A percentile compares a stretch with the other conserved stretches of the same genome.
Evolutionary conservation across 2,329 filamentous ascomycete genomes (phyloP).

Genomic region (Cylindrodendrum hubeiense): DNA sequence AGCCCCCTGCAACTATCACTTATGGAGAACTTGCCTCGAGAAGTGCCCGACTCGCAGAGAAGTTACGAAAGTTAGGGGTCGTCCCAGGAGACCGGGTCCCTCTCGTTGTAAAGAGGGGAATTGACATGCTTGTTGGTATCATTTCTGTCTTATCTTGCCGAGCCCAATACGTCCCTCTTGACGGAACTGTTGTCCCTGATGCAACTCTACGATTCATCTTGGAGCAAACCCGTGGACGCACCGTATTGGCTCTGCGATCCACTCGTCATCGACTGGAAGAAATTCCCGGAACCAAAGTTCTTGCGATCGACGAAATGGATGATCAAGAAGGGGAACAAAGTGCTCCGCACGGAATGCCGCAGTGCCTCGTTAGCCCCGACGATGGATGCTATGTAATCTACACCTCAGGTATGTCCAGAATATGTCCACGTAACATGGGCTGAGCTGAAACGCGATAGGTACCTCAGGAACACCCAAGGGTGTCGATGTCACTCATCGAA

Average conservation of each 20-base stretch:
- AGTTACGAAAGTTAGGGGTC: conserved; percentile 55
- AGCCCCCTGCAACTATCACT: conserved; percentile 51
- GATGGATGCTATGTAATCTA: conserved; percentile 64
- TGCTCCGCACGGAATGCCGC: neutral
- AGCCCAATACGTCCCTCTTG: conserved; percentile 70
- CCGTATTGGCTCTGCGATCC: conserved; percentile 59
- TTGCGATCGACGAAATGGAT: conserved; percentile 46
- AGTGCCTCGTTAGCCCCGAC: conserved; percentile 30
- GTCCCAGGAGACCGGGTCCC: conserved; percentile 62
- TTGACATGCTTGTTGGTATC: conserved; percentile 69
- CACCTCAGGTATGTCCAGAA: conserved; percentile 59
- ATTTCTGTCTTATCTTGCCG: conserved; percentile 66
- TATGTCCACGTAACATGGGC: too few relatives aligned
- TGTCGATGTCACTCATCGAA: conserved; percentile 67
- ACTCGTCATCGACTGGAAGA: conserved; percentile 46
- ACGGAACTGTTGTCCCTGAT: conserved; percentile 65
- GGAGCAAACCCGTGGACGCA: conserved; percentile 56
- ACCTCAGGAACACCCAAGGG: conserved; percentile 71
- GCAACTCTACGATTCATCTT: conserved; percentile 63
- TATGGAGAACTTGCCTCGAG: conserved; percentile 58
- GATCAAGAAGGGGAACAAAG: neutral
- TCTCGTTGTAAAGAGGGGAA: conserved; percentile 65
- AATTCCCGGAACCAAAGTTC: conserved; percentile 35
- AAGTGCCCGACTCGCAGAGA: conserved; percentile 52
- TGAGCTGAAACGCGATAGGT: conserved; percentile 43